Percentiles rank a stretch among this genome's conserved stretches.
Conservation (phyloP, 257 asterid genomes). For the Gardenia jasminoides region DNA sequence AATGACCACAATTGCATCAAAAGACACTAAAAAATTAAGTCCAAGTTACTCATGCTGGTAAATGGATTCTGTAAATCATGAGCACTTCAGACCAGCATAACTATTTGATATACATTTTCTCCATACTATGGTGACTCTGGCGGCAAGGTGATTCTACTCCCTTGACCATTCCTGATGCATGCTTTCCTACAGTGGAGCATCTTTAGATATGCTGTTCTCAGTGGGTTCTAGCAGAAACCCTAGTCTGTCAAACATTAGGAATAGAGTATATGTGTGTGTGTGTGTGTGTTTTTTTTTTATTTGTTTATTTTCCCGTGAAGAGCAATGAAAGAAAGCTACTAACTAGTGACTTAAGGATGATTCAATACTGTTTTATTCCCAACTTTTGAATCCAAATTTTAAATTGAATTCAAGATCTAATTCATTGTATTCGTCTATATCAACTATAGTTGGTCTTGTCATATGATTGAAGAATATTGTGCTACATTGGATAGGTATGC, state of each 20-base stretch:
- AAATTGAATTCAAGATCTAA: neutral
- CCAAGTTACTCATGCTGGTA: neutral
- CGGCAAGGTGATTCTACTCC: neutral
- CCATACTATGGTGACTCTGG: neutral
- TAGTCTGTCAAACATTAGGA: neutral
- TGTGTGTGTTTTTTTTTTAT: neutral
- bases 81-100: neutral
- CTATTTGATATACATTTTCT: neutral
- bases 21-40: neutral
- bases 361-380: neutral
- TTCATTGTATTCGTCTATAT: neutral
- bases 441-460: neutral
- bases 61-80: neutral
- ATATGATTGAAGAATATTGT: neutral
- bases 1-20: neutral
- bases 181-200: neutral
- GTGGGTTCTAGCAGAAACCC: neutral
- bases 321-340: neutral
- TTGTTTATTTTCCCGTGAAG: neutral
- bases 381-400: neutral
- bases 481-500: constrained; percentile 59
- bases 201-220: neutral
- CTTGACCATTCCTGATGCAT: neutral
- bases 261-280: neutral
- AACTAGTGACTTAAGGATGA: neutral